Base-by-base conservation (phyloP, 768 basidiomycete genomes). In the Auriscalpium microsporum region DNA sequence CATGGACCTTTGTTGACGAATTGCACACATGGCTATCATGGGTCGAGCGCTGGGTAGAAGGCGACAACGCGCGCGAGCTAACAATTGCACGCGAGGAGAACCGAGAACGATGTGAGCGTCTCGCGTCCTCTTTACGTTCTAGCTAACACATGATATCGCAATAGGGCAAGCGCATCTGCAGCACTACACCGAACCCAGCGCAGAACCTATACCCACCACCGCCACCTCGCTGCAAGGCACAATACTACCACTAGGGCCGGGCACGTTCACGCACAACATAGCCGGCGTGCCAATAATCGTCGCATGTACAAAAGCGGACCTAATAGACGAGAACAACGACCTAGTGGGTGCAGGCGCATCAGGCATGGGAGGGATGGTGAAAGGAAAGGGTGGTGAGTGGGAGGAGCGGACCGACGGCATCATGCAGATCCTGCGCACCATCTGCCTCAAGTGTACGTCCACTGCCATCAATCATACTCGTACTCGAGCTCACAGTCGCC, bases 341-440 rank as follows among this genome's bases (percentile, higher is more conserved):
- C 75, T 84, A 54, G 82, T 79, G 16, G 83, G 83, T 6, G 73
- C 74, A 0, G 91, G 91, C 40, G 73, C 86, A 1, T 80, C 87
- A 0, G 89, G 88, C 0, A 91, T 92, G 84, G 88, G 90, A 21
- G 86, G 85, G 13, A 89, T 92, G 87, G 86, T 92, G 4, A 93
- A 91, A 69, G 90, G 90, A 3, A 93, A 92, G 67, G 90, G 91
- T 1, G 87, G 83, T 10, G 88, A 90, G 63, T 92, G 90, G 90
- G 96, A 99, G 69, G 96, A 99, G 69, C 77, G 87, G 63, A 94
- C 93, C 44, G 96, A 99, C 65, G 87, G 88, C 42, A 76, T 97
- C 5, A 95, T 96, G 85, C 95, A 98, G 65, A 83, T 90, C n/a
- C 76, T 99, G 50, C 80, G 96, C 40, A 90, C 92, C 0, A 82